These are phyloP conservation scores for Venturia oleaginea DNA, from an alignment of 2,329 filamentous ascomycete genomes.

Conservation along the genomic window DNA sequence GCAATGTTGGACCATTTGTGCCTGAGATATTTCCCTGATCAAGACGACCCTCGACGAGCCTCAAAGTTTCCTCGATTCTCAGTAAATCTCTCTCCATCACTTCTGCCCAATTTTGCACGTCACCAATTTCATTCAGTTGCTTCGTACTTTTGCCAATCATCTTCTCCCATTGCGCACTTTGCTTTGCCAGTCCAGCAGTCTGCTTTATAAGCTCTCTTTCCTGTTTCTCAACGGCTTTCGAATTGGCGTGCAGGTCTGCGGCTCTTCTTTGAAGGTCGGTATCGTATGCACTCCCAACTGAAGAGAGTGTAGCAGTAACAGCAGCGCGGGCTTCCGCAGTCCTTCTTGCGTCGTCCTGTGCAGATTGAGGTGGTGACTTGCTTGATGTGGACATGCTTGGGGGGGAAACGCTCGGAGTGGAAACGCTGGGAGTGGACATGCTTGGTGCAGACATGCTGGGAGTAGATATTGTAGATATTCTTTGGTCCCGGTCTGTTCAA, in stretches of 20 bases:
- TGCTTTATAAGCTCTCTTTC: conserved; percentile 55
- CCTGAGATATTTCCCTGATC: conserved; percentile 25
- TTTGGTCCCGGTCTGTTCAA: not conserved
- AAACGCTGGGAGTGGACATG: not conserved
- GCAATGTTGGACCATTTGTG: conserved; percentile 15
- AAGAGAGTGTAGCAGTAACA: conserved; percentile 40
- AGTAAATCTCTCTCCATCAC: conserved; percentile 49
- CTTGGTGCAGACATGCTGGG: not conserved
- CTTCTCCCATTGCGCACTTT: conserved; percentile 56
- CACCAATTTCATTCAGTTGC: conserved; percentile 66
- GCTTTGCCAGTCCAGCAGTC: conserved; percentile 50
- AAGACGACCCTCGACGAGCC: conserved; percentile 26
- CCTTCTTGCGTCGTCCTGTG: not conserved
- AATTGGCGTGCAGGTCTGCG: conserved; percentile 59
- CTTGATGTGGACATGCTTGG: not conserved
- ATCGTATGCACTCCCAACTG: conserved; percentile 61
- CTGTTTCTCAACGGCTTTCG: conserved; percentile 55
- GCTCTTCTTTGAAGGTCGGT: conserved; percentile 59
- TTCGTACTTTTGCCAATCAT: conserved; percentile 54
- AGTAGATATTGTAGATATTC: not conserved
- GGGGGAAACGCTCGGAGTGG: not conserved
- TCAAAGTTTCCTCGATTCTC: conserved; percentile 32
- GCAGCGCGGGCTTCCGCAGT: conserved; percentile 40
- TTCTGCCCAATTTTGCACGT: conserved; percentile 83
- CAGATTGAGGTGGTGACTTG: not conserved